A percentile compares a stretch with the other conserved stretches of the same genome.
These are phyloP conservation scores for Lipomyces yamadae DNA, from an alignment of 805 yeast species.

Conservation along the genomic window DNA sequence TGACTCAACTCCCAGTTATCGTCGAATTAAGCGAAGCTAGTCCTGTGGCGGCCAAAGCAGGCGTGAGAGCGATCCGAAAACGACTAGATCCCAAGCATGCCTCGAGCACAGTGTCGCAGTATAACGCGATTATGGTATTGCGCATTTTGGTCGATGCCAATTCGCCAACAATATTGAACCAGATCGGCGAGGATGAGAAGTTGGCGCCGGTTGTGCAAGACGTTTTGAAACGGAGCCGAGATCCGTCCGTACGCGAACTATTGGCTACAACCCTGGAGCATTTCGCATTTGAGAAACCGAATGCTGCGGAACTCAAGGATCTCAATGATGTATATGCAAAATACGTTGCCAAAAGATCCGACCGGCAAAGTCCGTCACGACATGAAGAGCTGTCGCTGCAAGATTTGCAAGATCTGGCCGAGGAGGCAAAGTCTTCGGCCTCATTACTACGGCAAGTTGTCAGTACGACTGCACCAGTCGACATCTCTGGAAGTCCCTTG, in stretches of 20 bases:
- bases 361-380: not conserved
- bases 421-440: constrained; percentile 28
- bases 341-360: not conserved
- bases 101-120: constrained; percentile 17
- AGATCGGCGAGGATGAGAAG: constrained; percentile 23
- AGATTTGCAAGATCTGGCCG: constrained; percentile 9
- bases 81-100: constrained; percentile 26
- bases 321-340: constrained; percentile 5
- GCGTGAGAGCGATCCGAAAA: constrained; percentile 27
- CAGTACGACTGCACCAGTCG: constrained; percentile 24
- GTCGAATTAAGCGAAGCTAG: constrained; percentile 34
- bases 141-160: constrained; percentile 29
- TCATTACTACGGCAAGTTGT: constrained; percentile 26
- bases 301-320: constrained; percentile 6
- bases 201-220: constrained; percentile 14
- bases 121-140: constrained; percentile 27
- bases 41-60: constrained; percentile 32
- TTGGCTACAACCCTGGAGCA: constrained; percentile 14
- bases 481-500: constrained; percentile 29
- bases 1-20: constrained; percentile 29
- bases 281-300: constrained; percentile 4
- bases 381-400: constrained; percentile 7
- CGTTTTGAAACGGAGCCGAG: constrained; percentile 14
- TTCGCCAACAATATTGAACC: constrained; percentile 18
- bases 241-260: constrained; percentile 22